These are phyloP conservation scores for Smittium mucronatum DNA, from an alignment of 371 early-diverging fungal species.

Conservation along the genomic window DNA sequence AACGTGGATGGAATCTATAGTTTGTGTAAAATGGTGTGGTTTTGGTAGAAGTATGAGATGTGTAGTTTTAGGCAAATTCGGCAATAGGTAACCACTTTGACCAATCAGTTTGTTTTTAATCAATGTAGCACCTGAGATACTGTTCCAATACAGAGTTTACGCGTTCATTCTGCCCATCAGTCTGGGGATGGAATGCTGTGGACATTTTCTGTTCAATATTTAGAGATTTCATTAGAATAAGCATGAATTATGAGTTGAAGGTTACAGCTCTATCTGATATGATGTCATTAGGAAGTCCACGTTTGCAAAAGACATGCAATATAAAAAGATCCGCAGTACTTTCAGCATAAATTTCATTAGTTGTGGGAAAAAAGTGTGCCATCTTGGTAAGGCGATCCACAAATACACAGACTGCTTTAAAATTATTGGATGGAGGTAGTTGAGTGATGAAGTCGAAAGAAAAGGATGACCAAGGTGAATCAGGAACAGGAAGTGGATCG, in stretches of 20 bases:
- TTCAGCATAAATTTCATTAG: neutral
- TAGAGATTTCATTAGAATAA: neutral
- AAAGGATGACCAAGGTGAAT: constrained; percentile 27
- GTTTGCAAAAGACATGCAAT: neutral
- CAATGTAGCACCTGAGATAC: neutral
- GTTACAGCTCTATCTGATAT: constrained; percentile 3
- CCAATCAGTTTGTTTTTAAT: constrained; percentile 9
- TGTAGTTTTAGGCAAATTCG: constrained; percentile 34
- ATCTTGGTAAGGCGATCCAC: constrained; percentile 36
- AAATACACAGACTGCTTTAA: constrained; percentile 32
- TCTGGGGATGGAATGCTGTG: constrained; percentile 11
- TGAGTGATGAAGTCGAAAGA: constrained; percentile 37
- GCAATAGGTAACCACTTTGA: no score
- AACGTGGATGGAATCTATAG: constrained; percentile 24
- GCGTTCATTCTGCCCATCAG: constrained; percentile 8
- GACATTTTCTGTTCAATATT: neutral
- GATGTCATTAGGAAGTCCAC: constrained; percentile 8
- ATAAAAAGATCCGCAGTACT: neutral
- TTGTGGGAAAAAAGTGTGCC: constrained; percentile 31
- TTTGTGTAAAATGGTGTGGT: constrained; percentile 25
- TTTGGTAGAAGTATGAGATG: constrained; percentile 13
- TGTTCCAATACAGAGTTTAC: constrained; percentile 6
- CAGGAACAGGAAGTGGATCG: constrained; percentile 18
- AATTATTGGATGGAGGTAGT: constrained; percentile 27
- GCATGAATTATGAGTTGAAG: constrained; percentile 7